Conservation (phyloP, 2,329 filamentous ascomycete genomes). For the Fusarium nanum region DNA sequence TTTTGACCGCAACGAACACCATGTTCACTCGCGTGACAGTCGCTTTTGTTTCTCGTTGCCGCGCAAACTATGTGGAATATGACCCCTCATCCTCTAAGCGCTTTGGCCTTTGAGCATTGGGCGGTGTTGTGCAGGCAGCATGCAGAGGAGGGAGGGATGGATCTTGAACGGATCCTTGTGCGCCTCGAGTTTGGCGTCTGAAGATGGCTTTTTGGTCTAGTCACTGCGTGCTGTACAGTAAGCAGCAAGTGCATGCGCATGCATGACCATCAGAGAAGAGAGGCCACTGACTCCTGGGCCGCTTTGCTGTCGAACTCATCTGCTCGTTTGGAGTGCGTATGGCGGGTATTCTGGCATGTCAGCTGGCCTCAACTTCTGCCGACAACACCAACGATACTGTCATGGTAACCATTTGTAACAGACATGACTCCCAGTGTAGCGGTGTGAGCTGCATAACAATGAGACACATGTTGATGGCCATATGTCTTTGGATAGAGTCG, state of each 20-base stretch:
- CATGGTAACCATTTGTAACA: background rate
- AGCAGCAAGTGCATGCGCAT: background rate
- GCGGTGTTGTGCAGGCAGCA: constrained; percentile 33
- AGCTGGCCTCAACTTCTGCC: constrained; percentile 14
- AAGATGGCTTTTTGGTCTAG: background rate
- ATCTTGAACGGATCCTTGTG: constrained; percentile 9
- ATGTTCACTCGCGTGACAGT: constrained; percentile 30
- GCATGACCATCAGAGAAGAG: background rate
- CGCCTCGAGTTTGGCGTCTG: background rate
- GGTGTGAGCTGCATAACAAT: constrained; percentile 21
- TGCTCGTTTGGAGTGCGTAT: constrained; percentile 4
- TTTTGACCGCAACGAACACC: constrained; percentile 37
- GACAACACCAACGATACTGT: constrained; percentile 16
- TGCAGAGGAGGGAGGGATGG: background rate
- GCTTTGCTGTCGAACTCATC: background rate
- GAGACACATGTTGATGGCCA: constrained; percentile 10
- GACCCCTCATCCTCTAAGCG: constrained; percentile 22
- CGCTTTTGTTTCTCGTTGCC: constrained; percentile 4
- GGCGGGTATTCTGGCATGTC: constrained; percentile 13
- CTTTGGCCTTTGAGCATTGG: constrained; percentile 20
- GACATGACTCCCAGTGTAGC: constrained; percentile 2
- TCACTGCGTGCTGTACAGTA: background rate
- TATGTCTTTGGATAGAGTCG: background rate
- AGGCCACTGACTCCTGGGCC: background rate
- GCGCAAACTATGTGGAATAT: constrained; percentile 9